phyloP scores from a whole-genome alignment of 192 early-diverging fungal species.

The Dissophora ornata region DNA sequence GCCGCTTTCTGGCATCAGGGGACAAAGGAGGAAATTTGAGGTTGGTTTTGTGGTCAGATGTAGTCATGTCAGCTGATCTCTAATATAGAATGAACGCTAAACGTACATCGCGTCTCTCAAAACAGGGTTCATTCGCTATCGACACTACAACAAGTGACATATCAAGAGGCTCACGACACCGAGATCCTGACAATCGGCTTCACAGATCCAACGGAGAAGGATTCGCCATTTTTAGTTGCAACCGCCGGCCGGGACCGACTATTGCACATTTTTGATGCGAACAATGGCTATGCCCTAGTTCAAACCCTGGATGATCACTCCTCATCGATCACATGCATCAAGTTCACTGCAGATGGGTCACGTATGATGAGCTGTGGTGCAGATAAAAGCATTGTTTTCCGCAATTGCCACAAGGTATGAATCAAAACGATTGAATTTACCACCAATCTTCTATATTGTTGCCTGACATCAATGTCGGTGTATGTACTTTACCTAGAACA shows the following conservation, averaged over 20 bases:
- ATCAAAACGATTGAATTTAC: neutral
- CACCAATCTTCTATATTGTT: neutral
- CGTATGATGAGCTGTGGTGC: slow-evolving; percentile 82
- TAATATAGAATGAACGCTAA: too few relatives aligned
- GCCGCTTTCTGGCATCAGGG: slow-evolving; percentile 74
- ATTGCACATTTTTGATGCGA: slow-evolving; percentile 80
- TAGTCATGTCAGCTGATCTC: too few relatives aligned
- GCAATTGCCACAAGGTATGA: slow-evolving; percentile 51
- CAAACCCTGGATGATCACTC: slow-evolving; percentile 90
- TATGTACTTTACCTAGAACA: slow-evolving; percentile 16
- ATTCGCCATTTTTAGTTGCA: slow-evolving; percentile 66
- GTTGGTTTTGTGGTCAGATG: too few relatives aligned
- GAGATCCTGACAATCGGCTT: slow-evolving; percentile 86
- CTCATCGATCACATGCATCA: slow-evolving; percentile 80
- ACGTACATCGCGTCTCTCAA: too few relatives aligned
- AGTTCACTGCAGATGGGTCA: slow-evolving; percentile 71
- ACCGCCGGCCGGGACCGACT: slow-evolving; percentile 82
- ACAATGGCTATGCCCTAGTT: slow-evolving; percentile 66
- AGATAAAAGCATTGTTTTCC: slow-evolving; percentile 86
- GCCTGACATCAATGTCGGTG: neutral
- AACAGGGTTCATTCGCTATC: slow-evolving; percentile 69
- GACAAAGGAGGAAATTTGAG: slow-evolving; percentile 79
- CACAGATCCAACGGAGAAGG: slow-evolving; percentile 51
- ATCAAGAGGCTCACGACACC: slow-evolving; percentile 81
- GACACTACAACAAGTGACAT: slow-evolving; percentile 69